These are phyloP conservation scores for Ustilago bromivora DNA, from an alignment of 1,284 basidiomycete species.

Conservation along the genomic window DNA sequence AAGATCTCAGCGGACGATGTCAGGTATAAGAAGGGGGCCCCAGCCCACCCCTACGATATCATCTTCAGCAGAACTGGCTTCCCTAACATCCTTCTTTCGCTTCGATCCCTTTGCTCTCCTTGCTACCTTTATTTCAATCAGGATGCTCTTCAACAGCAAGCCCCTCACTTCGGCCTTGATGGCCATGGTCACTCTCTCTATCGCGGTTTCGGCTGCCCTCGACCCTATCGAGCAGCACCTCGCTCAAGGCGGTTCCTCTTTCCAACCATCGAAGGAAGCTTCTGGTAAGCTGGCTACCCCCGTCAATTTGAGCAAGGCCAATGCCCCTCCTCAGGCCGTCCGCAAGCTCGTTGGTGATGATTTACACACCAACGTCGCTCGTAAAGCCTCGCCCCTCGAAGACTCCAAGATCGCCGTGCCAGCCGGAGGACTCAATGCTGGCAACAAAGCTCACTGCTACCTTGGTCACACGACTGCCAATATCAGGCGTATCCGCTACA, in stretches of 20 bases:
- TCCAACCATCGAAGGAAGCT: conserved; percentile 11
- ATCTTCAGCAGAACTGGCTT: neutral
- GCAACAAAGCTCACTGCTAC: conserved; percentile 30
- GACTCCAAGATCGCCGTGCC: conserved; percentile 15
- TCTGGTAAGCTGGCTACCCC: conserved; percentile 35
- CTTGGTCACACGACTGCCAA: conserved; percentile 19
- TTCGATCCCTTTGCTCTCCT: neutral
- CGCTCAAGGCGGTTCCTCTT: conserved; percentile 10
- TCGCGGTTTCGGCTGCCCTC: conserved; percentile 22
- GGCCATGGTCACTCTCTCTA: conserved; percentile 37
- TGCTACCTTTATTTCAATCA: conserved; percentile 1
- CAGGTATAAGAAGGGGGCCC: neutral
- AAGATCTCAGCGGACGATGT: neutral
- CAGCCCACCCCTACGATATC: neutral
- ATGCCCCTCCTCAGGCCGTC: conserved; percentile 10
- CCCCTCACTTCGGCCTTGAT: conserved; percentile 21
- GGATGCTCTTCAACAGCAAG: conserved; percentile 23
- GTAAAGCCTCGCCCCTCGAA: neutral
- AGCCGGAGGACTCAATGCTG: neutral
- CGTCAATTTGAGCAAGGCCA: conserved; percentile 12
- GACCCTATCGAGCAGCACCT: conserved; percentile 33
- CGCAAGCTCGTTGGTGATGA: conserved; percentile 33
- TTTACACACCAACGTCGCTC: conserved; percentile 13
- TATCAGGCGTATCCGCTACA: conserved; percentile 38
- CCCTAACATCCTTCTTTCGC: neutral